phyloP scores from a whole-genome alignment of 306 rosid genomes.

The Glycine tomentella region DNA sequence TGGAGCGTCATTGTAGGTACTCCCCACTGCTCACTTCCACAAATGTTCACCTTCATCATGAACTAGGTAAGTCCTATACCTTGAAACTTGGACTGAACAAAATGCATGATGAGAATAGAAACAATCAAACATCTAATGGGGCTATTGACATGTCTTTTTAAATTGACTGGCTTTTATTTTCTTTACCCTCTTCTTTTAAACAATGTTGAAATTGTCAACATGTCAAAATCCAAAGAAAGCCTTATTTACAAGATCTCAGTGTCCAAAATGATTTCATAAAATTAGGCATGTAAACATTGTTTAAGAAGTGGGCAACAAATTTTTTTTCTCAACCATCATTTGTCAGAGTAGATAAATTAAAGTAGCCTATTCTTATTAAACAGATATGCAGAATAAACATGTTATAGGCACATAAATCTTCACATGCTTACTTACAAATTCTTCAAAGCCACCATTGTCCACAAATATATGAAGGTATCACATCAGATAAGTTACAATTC shows the following conservation, averaged over 20 bases:
- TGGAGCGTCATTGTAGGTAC: not conserved
- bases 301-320: not conserved
- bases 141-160: not conserved
- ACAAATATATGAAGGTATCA: constrained; percentile 64
- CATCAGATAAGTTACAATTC: constrained; percentile 75
- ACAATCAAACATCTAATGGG: not conserved
- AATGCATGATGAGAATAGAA: not conserved
- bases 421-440: constrained; percentile 62
- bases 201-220: not conserved
- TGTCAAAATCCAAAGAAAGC: not conserved
- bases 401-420: not conserved
- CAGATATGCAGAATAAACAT: constrained; percentile 23
- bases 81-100: not conserved
- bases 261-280: not conserved
- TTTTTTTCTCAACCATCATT: not conserved
- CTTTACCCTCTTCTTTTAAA: not conserved
- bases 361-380: not conserved
- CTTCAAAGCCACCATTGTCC: constrained; percentile 50
- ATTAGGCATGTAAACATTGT: not conserved
- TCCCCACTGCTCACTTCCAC: not conserved
- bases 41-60: not conserved
- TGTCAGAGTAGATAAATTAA: constrained; percentile 6
- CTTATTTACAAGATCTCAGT: constrained; percentile 10
- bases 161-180: not conserved
- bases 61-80: not conserved